These are phyloP conservation scores for Paragyromitra xinjiangensis DNA, from an alignment of 495 filamentous ascomycete genomes.

Conservation along the genomic window DNA sequence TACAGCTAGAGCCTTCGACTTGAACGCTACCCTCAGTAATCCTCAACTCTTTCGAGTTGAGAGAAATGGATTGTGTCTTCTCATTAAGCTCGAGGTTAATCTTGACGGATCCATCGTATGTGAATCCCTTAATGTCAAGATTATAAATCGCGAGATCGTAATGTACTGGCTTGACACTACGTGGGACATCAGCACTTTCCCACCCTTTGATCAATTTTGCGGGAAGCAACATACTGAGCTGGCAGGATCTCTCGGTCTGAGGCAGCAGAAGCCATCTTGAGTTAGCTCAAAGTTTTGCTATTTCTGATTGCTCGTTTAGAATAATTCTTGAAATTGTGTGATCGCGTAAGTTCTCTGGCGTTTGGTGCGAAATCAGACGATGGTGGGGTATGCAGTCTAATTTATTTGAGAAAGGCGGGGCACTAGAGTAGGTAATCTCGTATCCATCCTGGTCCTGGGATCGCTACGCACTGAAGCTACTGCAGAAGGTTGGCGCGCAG, in stretches of 20 bases:
- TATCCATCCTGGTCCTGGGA: not conserved
- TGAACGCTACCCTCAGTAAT: conserved; percentile 45
- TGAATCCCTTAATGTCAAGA: conserved; percentile 77
- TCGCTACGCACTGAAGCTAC: not conserved
- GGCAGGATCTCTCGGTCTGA: conserved; percentile 66
- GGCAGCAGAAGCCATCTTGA: conserved; percentile 30
- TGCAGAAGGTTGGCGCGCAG: not conserved
- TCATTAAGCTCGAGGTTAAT: conserved; percentile 60
- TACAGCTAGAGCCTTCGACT: conserved; percentile 38
- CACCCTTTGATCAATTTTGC: not conserved
- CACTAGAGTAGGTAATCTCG: conserved; percentile 11
- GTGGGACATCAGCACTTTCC: conserved; percentile 42
- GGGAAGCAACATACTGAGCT: conserved; percentile 60
- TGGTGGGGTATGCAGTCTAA: conserved; percentile 41
- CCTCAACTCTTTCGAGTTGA: conserved; percentile 55
- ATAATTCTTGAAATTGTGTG: conserved; percentile 5
- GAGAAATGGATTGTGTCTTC: conserved; percentile 29
- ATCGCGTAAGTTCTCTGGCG: conserved; percentile 1
- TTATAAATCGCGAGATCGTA: conserved; percentile 85
- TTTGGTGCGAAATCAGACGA: conserved; percentile 3
- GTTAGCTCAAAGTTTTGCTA: not conserved
- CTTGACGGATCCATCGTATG: conserved; percentile 81
- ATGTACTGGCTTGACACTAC: conserved; percentile 80
- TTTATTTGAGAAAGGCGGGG: conserved; percentile 41
- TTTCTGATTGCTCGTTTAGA: not conserved